Percentiles rank a stretch among this genome's conserved stretches.
Evolutionary conservation across 2,329 filamentous ascomycete species (phyloP).

Genomic region (Aureobasidium sp.): DNA sequence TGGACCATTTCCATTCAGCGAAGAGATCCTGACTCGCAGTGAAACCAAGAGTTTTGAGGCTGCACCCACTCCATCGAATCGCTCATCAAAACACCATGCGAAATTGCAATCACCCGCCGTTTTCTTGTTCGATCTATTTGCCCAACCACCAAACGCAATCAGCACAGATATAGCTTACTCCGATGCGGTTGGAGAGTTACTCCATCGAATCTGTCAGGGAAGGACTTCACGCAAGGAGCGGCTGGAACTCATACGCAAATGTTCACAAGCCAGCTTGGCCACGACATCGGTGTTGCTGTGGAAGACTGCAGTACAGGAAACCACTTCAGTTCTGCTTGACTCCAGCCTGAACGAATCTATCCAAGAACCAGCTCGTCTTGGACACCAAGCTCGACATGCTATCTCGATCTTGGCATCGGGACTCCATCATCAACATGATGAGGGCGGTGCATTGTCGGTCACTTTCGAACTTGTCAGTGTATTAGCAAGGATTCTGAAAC

Average conservation of each 20-base stretch:
- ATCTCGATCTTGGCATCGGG: constrained; percentile 8
- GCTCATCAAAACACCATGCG: constrained; percentile 45
- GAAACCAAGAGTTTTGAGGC: constrained; percentile 57
- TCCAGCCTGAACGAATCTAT: background rate
- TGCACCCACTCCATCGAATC: constrained; percentile 59
- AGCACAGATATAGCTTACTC: background rate
- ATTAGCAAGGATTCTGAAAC: background rate
- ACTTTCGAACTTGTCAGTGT: constrained; percentile 3
- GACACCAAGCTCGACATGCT: constrained; percentile 8
- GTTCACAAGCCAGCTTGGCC: background rate
- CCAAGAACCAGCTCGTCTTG: constrained; percentile 13
- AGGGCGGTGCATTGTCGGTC: background rate
- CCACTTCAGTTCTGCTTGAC: background rate
- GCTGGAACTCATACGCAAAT: constrained; percentile 18
- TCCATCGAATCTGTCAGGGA: constrained; percentile 11
- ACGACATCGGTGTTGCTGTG: background rate
- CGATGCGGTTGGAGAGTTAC: background rate
- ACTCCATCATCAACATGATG: background rate
- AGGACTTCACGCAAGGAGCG: constrained; percentile 16
- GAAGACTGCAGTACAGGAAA: constrained; percentile 5
- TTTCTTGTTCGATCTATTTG: constrained; percentile 58
- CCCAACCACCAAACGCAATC: constrained; percentile 1
- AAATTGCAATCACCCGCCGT: constrained; percentile 55
- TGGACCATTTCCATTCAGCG: constrained; percentile 44
- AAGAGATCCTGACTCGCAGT: constrained; percentile 43